Evolutionary conservation across 2,329 filamentous ascomycete genomes (phyloP), one percentile per base, ranked within the genome.

Genomic region (Cordyceps sp.): DNA sequence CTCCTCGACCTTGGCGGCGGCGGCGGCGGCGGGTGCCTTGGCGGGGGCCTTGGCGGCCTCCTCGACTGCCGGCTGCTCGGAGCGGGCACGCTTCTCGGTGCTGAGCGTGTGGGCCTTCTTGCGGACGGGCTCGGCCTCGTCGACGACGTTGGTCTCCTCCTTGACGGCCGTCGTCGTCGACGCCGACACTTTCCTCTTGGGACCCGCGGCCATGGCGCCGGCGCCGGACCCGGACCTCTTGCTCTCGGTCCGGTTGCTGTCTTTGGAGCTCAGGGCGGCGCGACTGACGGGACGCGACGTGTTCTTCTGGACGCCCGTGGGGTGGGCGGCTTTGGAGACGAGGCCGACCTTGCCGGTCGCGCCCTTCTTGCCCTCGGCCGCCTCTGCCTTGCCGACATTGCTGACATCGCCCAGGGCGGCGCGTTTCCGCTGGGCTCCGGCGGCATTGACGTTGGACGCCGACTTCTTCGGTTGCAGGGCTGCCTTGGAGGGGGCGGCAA

Each of bases 371-470:
- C 67, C 72, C 34, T 82, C 79, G 39, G 66, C 61, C 6, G 57
- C 64, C 33, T 82, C 80, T 30, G 69, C 68, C 56, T 94, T 96
- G 46, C 74, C 74, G 40, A 93, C 79, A 60, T 98, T 98, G 70
- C 85, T 96, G 45, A 94, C 80, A 62, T 98, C 90, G 36, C 82
- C 85, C 24, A 98, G 69, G 30, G 83, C 86, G 45, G 79, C 72
- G 50, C 90, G 83, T 62, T 81, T 90, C 49, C 79, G 70, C 35
- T 55, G 54, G 30, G 46, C 50, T 37, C 64, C 64, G 30, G 64
- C 55, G 46, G 64, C 55, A 32, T 62, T 59, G 35, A 54, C 53
- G 42, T 58, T 64, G 30, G 61, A 54, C 19, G 64, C 57, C 13
- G 73, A 58, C 55, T 77, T 83, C 60, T 85, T 86, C 31, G 73